These are phyloP conservation scores for Geotrichum fermentans DNA, from an alignment of 1,139 yeast genomes.

Conservation along the genomic window DNA sequence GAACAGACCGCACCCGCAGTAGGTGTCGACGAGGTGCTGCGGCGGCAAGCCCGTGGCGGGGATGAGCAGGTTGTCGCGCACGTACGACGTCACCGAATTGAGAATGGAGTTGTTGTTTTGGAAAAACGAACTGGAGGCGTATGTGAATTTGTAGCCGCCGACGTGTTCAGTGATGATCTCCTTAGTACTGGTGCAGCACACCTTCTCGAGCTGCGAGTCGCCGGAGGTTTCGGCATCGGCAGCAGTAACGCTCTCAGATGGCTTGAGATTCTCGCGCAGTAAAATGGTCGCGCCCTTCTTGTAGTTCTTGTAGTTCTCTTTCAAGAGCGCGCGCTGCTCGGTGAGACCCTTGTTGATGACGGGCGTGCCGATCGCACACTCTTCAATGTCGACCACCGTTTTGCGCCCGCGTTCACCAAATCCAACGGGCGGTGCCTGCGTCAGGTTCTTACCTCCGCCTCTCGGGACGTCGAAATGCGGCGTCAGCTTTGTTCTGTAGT, in stretches of 20 bases:
- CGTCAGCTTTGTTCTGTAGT: slow-evolving; percentile 85
- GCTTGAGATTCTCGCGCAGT: slow-evolving; percentile 58
- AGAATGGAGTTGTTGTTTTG: slow-evolving; percentile 91
- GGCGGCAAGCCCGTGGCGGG: slow-evolving; percentile 42
- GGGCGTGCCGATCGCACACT: slow-evolving; percentile 82
- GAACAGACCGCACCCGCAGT: slow-evolving; percentile 94
- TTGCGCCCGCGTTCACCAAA: slow-evolving; percentile 80
- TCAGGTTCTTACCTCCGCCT: slow-evolving; percentile 38
- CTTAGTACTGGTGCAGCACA: slow-evolving; percentile 61
- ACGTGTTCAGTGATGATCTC: slow-evolving; percentile 77
- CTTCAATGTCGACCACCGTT: slow-evolving; percentile 83
- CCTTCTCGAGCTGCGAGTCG: slow-evolving; percentile 25
- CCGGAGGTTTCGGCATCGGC: slow-evolving; percentile 30
- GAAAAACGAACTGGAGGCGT: slow-evolving; percentile 91
- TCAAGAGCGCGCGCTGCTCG: slow-evolving; percentile 60
- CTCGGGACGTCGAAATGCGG: slow-evolving; percentile 92
- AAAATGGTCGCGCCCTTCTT: slow-evolving; percentile 85
- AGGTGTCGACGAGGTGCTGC: slow-evolving; percentile 82
- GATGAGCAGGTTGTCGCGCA: slow-evolving; percentile 59
- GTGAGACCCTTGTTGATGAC: slow-evolving; percentile 68
- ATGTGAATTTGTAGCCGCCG: slow-evolving; percentile 66
- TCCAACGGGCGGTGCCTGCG: slow-evolving; percentile 68
- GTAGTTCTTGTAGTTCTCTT: slow-evolving; percentile 47
- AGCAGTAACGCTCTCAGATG: slow-evolving; percentile 36
- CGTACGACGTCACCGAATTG: slow-evolving; percentile 76